Evolutionary conservation across 2,329 filamentous ascomycete genomes (phyloP).

Genomic region (Colletotrichum truncatum): DNA sequence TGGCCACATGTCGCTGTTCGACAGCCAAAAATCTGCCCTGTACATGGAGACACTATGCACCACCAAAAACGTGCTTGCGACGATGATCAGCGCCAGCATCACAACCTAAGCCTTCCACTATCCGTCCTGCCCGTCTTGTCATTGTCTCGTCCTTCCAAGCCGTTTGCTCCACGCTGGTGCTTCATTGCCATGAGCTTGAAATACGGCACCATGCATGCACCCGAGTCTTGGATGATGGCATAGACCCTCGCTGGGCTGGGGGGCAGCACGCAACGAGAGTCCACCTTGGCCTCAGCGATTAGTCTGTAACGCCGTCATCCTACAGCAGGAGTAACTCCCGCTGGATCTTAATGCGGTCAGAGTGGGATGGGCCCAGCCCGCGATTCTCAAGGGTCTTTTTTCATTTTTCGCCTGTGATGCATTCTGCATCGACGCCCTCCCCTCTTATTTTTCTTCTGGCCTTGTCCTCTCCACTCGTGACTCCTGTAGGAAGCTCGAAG

Average conservation of each 20-base stretch:
- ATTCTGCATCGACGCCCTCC: constrained; percentile 17
- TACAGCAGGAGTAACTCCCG: neutral
- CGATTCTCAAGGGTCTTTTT: neutral
- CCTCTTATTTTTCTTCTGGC: no score
- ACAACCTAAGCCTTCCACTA: constrained; percentile 12
- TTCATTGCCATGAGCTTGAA: constrained; percentile 22
- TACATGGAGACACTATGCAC: neutral
- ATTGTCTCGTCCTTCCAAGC: neutral
- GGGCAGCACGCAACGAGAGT: neutral
- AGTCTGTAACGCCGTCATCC: constrained; percentile 13
- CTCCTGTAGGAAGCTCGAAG: neutral
- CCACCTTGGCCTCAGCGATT: neutral
- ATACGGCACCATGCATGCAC: constrained; percentile 25
- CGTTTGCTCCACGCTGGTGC: constrained; percentile 1
- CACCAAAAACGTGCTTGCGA: constrained; percentile 12
- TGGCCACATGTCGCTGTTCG: neutral
- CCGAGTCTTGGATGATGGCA: constrained; percentile 27
- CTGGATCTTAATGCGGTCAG: neutral
- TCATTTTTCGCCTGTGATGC: neutral
- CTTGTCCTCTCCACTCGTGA: constrained; percentile 13
- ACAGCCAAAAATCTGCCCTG: neutral
- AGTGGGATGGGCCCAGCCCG: neutral
- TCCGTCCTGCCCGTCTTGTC: constrained; percentile 23
- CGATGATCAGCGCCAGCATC: constrained; percentile 16
- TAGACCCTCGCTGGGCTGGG: neutral